phyloP scores from a whole-genome alignment of 2,329 filamentous ascomycete genomes.

The Penicillium thymicola region DNA sequence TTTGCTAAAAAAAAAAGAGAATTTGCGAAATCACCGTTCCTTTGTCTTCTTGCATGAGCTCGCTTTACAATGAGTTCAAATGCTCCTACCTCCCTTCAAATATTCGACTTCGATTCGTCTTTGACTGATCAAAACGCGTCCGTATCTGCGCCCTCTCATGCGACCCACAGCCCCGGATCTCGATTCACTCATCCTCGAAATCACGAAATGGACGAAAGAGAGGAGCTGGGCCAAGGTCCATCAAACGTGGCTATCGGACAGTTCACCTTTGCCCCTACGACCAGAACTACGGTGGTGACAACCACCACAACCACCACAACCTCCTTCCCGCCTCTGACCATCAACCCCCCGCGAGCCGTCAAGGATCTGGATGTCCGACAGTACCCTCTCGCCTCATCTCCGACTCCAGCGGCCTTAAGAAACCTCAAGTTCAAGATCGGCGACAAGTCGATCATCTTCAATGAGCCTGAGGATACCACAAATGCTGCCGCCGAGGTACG shows the following conservation, averaged over 20 bases:
- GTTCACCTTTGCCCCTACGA: slow-evolving; percentile 61
- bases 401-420: slow-evolving; percentile 74
- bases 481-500: slow-evolving; percentile 55
- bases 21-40: slow-evolving; percentile 5
- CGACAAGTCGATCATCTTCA: slow-evolving; percentile 59
- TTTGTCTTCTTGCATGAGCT: slow-evolving; percentile 11
- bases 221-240: slow-evolving; percentile 23
- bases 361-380: slow-evolving; percentile 77
- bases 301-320: slow-evolving; percentile 88
- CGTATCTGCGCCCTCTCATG: slow-evolving; percentile 6
- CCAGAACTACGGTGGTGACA: slow-evolving; percentile 68
- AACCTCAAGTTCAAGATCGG: slow-evolving; percentile 72
- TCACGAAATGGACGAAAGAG: slow-evolving; percentile 31
- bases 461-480: slow-evolving; percentile 58
- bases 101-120: slow-evolving; percentile 9
- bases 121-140: slow-evolving; percentile 19
- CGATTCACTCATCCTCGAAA: slow-evolving; percentile 14
- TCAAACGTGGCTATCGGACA: slow-evolving; percentile 51
- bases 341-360: slow-evolving; percentile 69
- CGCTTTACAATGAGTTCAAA: slow-evolving; percentile 17
- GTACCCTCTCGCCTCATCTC: slow-evolving; percentile 80
- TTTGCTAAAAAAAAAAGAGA: slow-evolving; percentile 9
- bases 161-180: slow-evolving; percentile 12
- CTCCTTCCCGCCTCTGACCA: slow-evolving; percentile 75
- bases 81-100: neutral